Conservation (phyloP, 371 early-diverging fungal species). For the Conidiobolus incongruus region DNA sequence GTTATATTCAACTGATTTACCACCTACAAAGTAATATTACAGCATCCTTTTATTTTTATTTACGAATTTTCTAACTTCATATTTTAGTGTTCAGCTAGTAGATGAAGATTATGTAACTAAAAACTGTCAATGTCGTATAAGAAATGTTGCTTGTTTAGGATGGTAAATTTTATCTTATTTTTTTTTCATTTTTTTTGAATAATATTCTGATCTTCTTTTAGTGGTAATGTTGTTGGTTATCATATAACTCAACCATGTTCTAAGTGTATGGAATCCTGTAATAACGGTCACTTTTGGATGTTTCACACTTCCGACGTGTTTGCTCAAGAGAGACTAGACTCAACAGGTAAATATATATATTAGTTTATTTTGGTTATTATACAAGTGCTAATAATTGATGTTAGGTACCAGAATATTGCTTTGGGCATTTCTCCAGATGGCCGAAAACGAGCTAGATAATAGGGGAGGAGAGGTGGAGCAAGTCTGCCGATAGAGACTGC, state of each 20-base stretch:
- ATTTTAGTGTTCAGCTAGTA: conserved; percentile 54
- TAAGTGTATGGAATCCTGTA: conserved; percentile 71
- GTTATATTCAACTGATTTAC: conserved; percentile 67
- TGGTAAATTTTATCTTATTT: conserved; percentile 58
- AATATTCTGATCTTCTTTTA: conserved; percentile 7
- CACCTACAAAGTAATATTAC: conserved; percentile 41
- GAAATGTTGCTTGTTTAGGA: conserved; percentile 82
- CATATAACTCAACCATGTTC: conserved; percentile 89
- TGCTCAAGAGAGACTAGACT: conserved; percentile 20
- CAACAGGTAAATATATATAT: conserved; percentile 9
- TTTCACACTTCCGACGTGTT: conserved; percentile 67
- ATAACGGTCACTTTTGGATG: conserved; percentile 98
- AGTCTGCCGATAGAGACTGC: no score
- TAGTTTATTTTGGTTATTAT: no score
- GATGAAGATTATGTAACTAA: conserved; percentile 78
- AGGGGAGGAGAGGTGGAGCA: no score
- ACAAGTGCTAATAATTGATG: no score
- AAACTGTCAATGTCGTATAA: conserved; percentile 77
- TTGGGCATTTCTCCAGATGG: no score
- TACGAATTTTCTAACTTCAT: not conserved
- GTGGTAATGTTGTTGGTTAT: conserved; percentile 88
- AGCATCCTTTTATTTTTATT: not conserved
- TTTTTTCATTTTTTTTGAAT: no score
- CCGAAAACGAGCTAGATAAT: no score
- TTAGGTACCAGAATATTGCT: no score